Evolutionary conservation across 2,329 filamentous ascomycete genomes (phyloP), one percentile per base, ranked within the genome.

Genomic region (Monosporascus sp.): DNA sequence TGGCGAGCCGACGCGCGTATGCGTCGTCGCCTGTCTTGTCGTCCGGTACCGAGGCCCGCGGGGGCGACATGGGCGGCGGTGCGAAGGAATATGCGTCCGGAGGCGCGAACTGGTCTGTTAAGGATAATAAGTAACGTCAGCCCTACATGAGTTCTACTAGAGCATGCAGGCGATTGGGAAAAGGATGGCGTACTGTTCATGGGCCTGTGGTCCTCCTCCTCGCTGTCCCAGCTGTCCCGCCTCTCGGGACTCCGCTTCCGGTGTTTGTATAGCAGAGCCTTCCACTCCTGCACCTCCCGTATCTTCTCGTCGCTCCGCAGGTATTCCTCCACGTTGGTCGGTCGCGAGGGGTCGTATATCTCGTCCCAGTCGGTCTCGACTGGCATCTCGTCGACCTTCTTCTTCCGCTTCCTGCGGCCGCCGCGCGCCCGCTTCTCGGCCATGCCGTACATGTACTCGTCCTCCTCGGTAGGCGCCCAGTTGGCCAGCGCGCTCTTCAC

Each of bases 261-360:
- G 65, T 91, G 88, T 15, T 84, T 83, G 68, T 94, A 92, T 15
- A 96, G 76, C 38, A 88, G 74, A 41, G 86, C 83, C 67, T 92
- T 95, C 92, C 92, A 97, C 62, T 95, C 90, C 53, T 83, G 80
- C 3, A 91, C 81, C 67, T 95, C 90, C 18, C 81, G 76, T 54
- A 92, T 82, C 66, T 89, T 87, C 72, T 96, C 91, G 54, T 95
- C 90, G 64, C 90, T 94, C 55, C 85, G 79, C 55, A 89, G 81
- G 67, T 94, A 97, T 65, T 93, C 88, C 52, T 92, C 88, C 49
- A 93, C 88, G 60, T 86, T 91, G 41, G 89, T 95, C 8, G 92
- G 91, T 39, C 88, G 77, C 11, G 87, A 77, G 1, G 90, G 89
- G 64, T 96, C 92, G 68, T 96, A 97, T 24, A 94, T 82, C 67